These are phyloP conservation scores for Ganoderma multipileum DNA, from an alignment of 1,284 basidiomycete genomes.

Conservation along the genomic window DNA sequence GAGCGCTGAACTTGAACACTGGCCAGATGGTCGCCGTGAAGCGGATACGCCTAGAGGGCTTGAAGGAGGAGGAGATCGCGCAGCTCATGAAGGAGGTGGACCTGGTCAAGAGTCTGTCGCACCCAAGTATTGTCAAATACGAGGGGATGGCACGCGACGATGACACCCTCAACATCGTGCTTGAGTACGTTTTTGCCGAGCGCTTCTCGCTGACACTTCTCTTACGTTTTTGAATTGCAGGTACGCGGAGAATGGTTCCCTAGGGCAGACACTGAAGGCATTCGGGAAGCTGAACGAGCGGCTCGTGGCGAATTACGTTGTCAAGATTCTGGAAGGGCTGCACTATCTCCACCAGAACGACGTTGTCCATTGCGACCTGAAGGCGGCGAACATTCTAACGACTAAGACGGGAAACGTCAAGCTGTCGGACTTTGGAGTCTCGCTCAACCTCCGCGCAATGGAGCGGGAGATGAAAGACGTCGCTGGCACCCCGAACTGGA, in stretches of 20 bases:
- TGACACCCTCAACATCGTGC: conserved; percentile 87
- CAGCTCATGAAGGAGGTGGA: conserved; percentile 94
- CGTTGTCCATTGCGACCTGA: conserved; percentile 92
- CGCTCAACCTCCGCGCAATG: conserved; percentile 97
- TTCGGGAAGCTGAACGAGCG: conserved; percentile 92
- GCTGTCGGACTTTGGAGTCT: conserved; percentile 97
- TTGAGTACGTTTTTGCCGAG: conserved; percentile 72
- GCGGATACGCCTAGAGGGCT: conserved; percentile 85
- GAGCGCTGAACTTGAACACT: conserved; percentile 89
- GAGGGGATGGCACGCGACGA: conserved; percentile 94
- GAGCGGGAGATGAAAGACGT: conserved; percentile 89
- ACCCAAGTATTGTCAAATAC: conserved; percentile 96
- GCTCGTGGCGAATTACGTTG: conserved; percentile 88
- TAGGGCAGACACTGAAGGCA: conserved; percentile 88
- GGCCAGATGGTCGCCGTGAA: conserved; percentile 97
- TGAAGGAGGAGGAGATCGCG: conserved; percentile 85
- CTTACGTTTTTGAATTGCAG: conserved; percentile 50
- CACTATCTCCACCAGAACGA: conserved; percentile 87
- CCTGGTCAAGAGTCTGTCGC: conserved; percentile 85
- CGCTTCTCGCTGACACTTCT: conserved; percentile 23
- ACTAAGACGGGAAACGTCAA: conserved; percentile 98
- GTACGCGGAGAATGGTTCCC: conserved; percentile 93
- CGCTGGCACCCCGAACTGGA: conserved; percentile 97
- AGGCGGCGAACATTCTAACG: conserved; percentile 98
- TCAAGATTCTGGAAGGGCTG: conserved; percentile 92